Evolutionary conservation across 768 basidiomycete genomes (phyloP).

Genomic region (Suillus fuscotomentosus): DNA sequence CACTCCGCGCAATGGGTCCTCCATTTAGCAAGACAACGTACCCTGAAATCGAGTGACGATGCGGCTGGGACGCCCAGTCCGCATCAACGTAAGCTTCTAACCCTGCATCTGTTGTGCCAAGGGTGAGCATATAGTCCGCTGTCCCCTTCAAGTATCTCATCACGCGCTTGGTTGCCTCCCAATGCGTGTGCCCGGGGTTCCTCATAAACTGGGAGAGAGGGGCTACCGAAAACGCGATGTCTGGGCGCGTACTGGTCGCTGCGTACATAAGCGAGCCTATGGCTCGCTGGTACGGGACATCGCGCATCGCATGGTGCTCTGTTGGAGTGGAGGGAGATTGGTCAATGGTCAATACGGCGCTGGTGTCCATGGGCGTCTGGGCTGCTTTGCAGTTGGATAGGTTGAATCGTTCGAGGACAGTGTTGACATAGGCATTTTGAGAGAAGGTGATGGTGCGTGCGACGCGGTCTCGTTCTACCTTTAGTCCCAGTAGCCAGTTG

Average conservation of each 20-base stretch:
- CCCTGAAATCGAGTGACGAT: slow-evolving; percentile 24
- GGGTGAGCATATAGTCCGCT: neutral
- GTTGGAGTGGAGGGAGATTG: neutral
- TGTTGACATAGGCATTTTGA: too few relatives aligned
- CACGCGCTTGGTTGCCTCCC: slow-evolving; percentile 10
- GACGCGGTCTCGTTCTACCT: too few relatives aligned
- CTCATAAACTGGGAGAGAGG: neutral
- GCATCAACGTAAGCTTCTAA: slow-evolving; percentile 19
- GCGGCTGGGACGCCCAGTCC: slow-evolving; percentile 23
- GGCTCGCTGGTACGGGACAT: slow-evolving; percentile 23
- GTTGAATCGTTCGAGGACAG: too few relatives aligned
- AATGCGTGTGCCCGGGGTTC: neutral
- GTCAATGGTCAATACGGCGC: neutral
- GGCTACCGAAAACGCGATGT: slow-evolving; percentile 30
- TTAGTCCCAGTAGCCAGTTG: too few relatives aligned
- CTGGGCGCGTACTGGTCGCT: slow-evolving; percentile 31
- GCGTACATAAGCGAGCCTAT: slow-evolving; percentile 35
- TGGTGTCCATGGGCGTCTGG: neutral
- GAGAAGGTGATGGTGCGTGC: too few relatives aligned
- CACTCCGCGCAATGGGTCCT: slow-evolving; percentile 6
- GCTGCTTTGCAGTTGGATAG: too few relatives aligned
- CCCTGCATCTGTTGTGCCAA: neutral
- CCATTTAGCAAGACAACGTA: slow-evolving; percentile 21
- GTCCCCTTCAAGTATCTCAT: slow-evolving; percentile 13
- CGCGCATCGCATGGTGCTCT: neutral